Percentiles rank a stretch among this genome's conserved stretches.
Evolutionary conservation across 2,329 filamentous ascomycete genomes (phyloP).

Genomic region (Xylariales sp.): DNA sequence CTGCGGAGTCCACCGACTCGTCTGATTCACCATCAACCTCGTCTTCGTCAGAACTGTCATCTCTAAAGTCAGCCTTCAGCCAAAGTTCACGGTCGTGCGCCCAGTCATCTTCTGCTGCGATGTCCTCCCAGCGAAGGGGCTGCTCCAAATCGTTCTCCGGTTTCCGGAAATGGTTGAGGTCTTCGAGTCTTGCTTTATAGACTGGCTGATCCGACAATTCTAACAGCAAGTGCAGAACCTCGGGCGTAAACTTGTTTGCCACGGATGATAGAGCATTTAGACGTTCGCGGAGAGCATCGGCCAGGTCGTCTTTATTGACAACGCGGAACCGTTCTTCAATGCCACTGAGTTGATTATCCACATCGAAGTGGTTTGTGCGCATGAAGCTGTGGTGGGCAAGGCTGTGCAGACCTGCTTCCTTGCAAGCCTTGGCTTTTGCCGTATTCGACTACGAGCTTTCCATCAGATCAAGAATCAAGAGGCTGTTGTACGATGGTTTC

Average conservation of each 20-base stretch:
- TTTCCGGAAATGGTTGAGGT: conserved; percentile 52
- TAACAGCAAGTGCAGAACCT: conserved; percentile 73
- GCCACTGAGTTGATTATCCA: conserved; percentile 60
- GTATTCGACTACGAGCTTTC: conserved; percentile 21
- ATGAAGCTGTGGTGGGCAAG: conserved; percentile 53
- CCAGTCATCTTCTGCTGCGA: conserved; percentile 72
- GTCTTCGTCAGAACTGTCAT: conserved; percentile 62
- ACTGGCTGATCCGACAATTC: conserved; percentile 78
- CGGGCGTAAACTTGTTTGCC: conserved; percentile 66
- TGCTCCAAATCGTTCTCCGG: conserved; percentile 38
- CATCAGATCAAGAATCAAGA: not conserved
- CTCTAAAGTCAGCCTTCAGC: conserved; percentile 62
- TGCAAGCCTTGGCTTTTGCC: conserved; percentile 35
- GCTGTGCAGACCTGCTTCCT: conserved; percentile 45
- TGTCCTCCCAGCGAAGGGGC: conserved; percentile 71
- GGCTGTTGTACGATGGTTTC: not conserved
- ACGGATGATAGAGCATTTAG: conserved; percentile 52
- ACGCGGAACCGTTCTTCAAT: conserved; percentile 85
- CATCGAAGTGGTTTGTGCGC: conserved; percentile 72
- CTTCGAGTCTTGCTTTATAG: conserved; percentile 61
- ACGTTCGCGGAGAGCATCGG: conserved; percentile 60
- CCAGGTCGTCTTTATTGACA: conserved; percentile 72
- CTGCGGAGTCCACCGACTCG: conserved; percentile 25
- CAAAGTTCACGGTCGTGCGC: conserved; percentile 64
- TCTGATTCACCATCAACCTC: conserved; percentile 32